Evolutionary conservation across 306 rosid species (phyloP).

Genomic region (Fragaria nilgerrensis): DNA sequence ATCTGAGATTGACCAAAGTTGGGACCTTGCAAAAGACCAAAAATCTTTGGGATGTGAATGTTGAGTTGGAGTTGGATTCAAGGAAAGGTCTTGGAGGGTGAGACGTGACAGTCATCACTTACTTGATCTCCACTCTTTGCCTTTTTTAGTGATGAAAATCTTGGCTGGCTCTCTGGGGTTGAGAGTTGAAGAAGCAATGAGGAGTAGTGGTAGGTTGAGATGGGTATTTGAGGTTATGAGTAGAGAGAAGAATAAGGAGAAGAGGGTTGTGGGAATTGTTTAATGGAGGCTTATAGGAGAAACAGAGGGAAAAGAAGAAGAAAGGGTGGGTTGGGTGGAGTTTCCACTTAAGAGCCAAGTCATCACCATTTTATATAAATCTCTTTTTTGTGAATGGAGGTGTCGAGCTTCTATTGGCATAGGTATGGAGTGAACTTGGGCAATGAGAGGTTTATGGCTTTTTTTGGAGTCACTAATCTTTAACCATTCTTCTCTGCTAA

Average conservation of each 20-base stretch:
- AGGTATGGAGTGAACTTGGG: not conserved
- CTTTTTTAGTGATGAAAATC: not conserved
- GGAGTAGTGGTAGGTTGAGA: constrained; percentile 38
- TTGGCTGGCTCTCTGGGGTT: constrained; percentile 27
- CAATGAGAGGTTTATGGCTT: not conserved
- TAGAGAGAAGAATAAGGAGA: not conserved
- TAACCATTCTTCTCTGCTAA: not conserved
- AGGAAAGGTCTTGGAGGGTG: constrained; percentile 66
- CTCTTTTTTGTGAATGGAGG: not conserved
- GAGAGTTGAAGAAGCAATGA: constrained; percentile 33
- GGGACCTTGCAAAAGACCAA: constrained; percentile 31
- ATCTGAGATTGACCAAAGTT: constrained; percentile 18
- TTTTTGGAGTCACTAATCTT: not conserved
- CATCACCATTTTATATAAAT: constrained; percentile 1
- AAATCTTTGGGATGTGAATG: constrained; percentile 33
- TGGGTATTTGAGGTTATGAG: constrained; percentile 1
- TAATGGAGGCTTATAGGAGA: not conserved
- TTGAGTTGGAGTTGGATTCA: constrained; percentile 66
- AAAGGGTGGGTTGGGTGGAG: constrained; percentile 13
- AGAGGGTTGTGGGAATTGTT: constrained; percentile 1
- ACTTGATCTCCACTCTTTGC: not conserved
- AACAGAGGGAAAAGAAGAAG: constrained; percentile 3
- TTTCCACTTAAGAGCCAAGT: not conserved
- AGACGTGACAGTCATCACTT: constrained; percentile 62
- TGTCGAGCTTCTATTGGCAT: not conserved